These are phyloP conservation scores for Pelargonium myrrhifolium DNA, from an alignment of 441 rosid genomes.

Conservation along the genomic window DNA sequence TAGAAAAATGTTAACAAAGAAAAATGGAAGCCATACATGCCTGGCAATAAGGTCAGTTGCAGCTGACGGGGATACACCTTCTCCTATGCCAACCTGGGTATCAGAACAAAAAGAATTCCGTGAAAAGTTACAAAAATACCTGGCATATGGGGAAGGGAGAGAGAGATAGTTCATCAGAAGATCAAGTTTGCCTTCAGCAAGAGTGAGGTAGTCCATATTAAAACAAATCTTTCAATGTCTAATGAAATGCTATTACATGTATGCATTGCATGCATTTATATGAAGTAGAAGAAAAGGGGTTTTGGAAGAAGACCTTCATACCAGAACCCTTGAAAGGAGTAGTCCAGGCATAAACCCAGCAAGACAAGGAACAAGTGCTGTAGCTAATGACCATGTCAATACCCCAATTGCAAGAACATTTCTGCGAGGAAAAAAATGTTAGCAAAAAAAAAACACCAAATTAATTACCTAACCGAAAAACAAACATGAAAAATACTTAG, in stretches of 20 bases:
- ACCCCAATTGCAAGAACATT: conserved; percentile 79
- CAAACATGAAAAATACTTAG: conserved; percentile 3
- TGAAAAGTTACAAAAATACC: neutral
- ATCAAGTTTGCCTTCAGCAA: too few relatives aligned
- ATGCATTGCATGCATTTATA: neutral
- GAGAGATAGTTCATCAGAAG: too few relatives aligned
- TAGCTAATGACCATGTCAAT: conserved; percentile 74
- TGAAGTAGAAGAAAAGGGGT: conserved; percentile 5
- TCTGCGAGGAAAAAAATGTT: conserved; percentile 27
- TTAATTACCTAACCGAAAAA: neutral
- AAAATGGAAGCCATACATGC: conserved; percentile 39
- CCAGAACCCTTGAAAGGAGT: conserved; percentile 69
- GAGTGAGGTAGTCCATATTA: neutral
- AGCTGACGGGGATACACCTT: conserved; percentile 97
- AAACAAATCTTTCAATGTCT: neutral
- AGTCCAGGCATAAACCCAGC: conserved; percentile 94
- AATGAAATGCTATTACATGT: neutral
- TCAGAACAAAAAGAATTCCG: conserved; percentile 19
- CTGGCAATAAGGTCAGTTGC: conserved; percentile 96
- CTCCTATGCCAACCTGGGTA: conserved; percentile 93
- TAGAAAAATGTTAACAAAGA: conserved; percentile 9
- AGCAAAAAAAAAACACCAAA: neutral
- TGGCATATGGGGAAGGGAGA: too few relatives aligned
- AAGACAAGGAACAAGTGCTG: conserved; percentile 68
- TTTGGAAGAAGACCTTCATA: conserved; percentile 24